phyloP scores from a whole-genome alignment of 768 basidiomycete species.

The Mycena haematopus region DNA sequence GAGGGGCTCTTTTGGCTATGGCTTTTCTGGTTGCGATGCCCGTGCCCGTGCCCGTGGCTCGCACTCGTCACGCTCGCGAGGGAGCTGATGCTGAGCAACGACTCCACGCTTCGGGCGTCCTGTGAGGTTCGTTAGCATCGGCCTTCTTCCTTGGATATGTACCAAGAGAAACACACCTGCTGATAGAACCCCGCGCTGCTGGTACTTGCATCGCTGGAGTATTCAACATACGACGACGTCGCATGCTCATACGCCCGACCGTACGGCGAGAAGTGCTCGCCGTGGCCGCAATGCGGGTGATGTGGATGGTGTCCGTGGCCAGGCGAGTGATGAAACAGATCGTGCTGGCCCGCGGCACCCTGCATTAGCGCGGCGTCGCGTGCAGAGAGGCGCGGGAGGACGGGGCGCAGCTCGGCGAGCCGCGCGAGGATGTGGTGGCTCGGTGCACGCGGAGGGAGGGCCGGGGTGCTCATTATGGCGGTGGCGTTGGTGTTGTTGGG shows the following conservation, averaged over 20 bases:
- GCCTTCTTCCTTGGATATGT: too few species aligned
- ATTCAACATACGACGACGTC: conserved; percentile 30
- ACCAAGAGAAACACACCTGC: conserved; percentile 2
- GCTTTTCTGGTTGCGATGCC: conserved; percentile 1
- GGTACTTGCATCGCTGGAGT: not conserved
- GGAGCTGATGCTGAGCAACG: conserved; percentile 33
- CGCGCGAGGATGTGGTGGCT: conserved; percentile 62
- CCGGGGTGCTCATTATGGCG: not conserved
- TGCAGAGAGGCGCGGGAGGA: conserved; percentile 66
- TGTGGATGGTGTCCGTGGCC: conserved; percentile 39
- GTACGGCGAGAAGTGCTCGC: conserved; percentile 66
- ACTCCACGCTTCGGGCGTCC: conserved; percentile 32
- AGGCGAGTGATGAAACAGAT: not conserved
- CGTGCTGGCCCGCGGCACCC: not conserved
- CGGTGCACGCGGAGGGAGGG: conserved; percentile 32
- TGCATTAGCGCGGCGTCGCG: conserved; percentile 8
- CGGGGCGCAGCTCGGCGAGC: conserved; percentile 70
- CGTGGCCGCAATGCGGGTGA: conserved; percentile 22
- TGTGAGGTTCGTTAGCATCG: not conserved
- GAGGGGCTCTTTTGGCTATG: conserved; percentile 19
- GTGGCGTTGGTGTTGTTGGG: conserved; percentile 18
- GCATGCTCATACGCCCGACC: conserved; percentile 65
- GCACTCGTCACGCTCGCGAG: not conserved
- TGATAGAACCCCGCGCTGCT: conserved; percentile 29
- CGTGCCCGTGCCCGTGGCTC: too few species aligned